Base-by-base conservation (phyloP, 192 early-diverging fungal species). In the Ambispora gerdemannii region DNA sequence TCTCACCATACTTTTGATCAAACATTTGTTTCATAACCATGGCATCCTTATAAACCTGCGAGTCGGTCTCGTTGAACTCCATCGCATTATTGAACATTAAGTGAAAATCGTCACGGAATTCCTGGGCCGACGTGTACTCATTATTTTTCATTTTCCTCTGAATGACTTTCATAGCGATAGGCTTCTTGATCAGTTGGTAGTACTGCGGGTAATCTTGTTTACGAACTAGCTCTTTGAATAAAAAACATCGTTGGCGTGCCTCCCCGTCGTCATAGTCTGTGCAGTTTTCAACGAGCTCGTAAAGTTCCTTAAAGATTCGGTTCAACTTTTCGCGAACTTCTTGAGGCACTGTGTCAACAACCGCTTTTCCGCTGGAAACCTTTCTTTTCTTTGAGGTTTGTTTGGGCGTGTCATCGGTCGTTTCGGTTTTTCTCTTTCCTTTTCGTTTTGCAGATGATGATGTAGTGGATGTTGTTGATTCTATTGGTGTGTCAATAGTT, bases 81-180 rank as follows among this genome's bases (percentile, higher is more conserved):
- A 87, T 86, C 6, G 97, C 97, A 69, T 98, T 98, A 76, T 90
- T 71, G 67, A 93, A 94, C 91, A 98, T 93, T 24, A 91, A 80
- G 65, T 86, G 74, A 71, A 93, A 92, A 77, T 98, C 97, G 20
- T 85, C 80, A 56, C 82, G 79, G 77, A 95, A 96, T 70, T 87
- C 82, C 2, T 73, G 38, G 2, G 87, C 70, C 19, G 76, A 74
- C 36, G 83, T 78, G 77, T 98, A 98, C 66, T 83, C 77, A 47
- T 82, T 75, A 13, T 77, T 86, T 67, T 86, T 86, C 71, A 95
- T 87, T 22, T 89, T 84, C 65, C 83, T 80, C 67, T 89, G 80
- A 76, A 98, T 98, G 52, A 85, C 89, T 51, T 93, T 88, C 84
- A 98, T 82, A 3, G 94, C 90, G 56, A 97, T 94, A 4, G 95